Conservation (phyloP, 2,329 filamentous ascomycete species). For the Aureobasidium sp. region DNA sequence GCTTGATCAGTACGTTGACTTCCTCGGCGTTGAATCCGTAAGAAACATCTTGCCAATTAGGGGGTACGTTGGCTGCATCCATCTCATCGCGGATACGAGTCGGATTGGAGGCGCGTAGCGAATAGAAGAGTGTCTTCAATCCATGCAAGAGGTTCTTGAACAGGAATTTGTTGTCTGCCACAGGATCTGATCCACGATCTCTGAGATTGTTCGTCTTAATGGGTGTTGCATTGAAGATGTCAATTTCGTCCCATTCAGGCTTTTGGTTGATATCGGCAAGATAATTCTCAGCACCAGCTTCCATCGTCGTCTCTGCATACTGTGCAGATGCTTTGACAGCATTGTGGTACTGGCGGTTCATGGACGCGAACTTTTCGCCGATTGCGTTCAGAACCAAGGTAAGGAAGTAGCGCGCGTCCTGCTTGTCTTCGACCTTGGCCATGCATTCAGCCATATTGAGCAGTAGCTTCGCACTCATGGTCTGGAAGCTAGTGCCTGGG, state of each 20-base stretch:
- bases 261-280: slow-evolving; percentile 72
- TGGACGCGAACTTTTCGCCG: slow-evolving; percentile 93
- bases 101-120: slow-evolving; percentile 84
- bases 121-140: slow-evolving; percentile 92
- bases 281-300: slow-evolving; percentile 67
- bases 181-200: slow-evolving; percentile 81
- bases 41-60: slow-evolving; percentile 91
- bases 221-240: slow-evolving; percentile 92
- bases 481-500: slow-evolving; percentile 96
- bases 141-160: slow-evolving; percentile 96
- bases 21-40: slow-evolving; percentile 97
- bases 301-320: slow-evolving; percentile 55
- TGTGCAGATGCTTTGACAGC: slow-evolving; percentile 85
- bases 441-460: slow-evolving; percentile 99
- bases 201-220: slow-evolving; percentile 92
- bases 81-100: slow-evolving; percentile 49
- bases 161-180: slow-evolving; percentile 94
- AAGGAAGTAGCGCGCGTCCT: slow-evolving; percentile 87
- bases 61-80: slow-evolving; percentile 69
- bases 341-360: slow-evolving; percentile 95
- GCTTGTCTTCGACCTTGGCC: slow-evolving; percentile 85
- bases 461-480: slow-evolving; percentile 95
- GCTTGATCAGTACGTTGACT: slow-evolving; percentile 89
- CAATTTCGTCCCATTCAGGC: slow-evolving; percentile 95
- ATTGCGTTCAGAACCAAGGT: slow-evolving; percentile 98